A percentile compares a stretch with the other conserved stretches of the same genome.
phyloP scores from a whole-genome alignment of 2,329 filamentous ascomycete species.

The Neofusicoccum kwambonambiense region DNA sequence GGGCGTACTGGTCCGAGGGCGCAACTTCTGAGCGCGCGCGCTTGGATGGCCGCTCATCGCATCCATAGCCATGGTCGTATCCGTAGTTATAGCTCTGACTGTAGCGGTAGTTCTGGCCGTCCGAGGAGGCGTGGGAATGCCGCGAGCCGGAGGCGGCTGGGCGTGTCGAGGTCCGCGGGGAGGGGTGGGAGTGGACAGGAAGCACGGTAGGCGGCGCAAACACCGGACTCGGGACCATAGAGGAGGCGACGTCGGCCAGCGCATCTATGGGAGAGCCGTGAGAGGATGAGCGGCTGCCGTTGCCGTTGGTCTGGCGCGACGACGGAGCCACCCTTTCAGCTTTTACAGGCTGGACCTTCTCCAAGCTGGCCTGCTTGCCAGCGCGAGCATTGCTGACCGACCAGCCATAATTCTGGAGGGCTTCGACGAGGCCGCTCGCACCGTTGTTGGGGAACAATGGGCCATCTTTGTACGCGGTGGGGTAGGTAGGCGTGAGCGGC shows the following conservation, averaged over 20 bases:
- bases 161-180: conserved; percentile 1
- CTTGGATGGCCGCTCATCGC: conserved; percentile 56
- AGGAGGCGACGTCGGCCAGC: conserved; percentile 43
- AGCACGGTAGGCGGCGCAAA: conserved; percentile 27
- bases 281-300: conserved; percentile 21
- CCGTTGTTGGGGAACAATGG: conserved; percentile 14
- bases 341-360: conserved; percentile 8
- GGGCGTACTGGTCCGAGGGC: conserved; percentile 42
- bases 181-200: conserved; percentile 16
- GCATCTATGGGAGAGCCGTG: conserved; percentile 43
- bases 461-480: conserved; percentile 19
- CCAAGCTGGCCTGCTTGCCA: not conserved
- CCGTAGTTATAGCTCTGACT: conserved; percentile 6
- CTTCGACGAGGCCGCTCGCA: not conserved
- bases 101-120: conserved; percentile 14
- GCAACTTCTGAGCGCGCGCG: conserved; percentile 59
- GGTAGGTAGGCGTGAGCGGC: conserved; percentile 31
- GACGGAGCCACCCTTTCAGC: conserved; percentile 6
- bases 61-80: conserved; percentile 18
- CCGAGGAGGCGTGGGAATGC: conserved; percentile 38
- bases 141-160: conserved; percentile 5
- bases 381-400: conserved; percentile 3
- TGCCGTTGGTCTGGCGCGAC: conserved; percentile 18
- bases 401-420: conserved; percentile 5
- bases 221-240: conserved; percentile 37